Evolutionary conservation across 495 filamentous ascomycete species (phyloP).

Genomic region (Penicillium daleae): DNA sequence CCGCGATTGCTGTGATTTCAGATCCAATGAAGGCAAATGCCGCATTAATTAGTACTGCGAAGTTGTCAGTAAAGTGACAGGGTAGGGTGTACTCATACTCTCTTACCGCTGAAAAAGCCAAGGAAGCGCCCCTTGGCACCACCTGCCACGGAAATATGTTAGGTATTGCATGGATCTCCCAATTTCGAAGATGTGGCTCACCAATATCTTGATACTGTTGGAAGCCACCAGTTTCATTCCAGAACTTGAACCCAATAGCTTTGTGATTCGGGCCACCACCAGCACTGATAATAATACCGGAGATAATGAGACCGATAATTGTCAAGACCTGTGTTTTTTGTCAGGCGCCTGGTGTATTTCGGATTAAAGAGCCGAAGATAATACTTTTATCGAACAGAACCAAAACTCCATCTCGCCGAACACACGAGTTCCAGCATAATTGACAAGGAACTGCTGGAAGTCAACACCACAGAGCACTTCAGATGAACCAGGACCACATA

Average conservation of each 20-base stretch:
- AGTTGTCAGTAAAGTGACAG: not conserved
- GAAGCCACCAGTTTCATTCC: constrained; percentile 30
- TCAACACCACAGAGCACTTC: not conserved
- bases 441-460: constrained; percentile 20
- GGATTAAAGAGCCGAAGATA: not conserved
- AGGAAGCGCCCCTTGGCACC: constrained; percentile 26
- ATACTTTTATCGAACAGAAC: constrained; percentile 30
- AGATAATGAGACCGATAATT: constrained; percentile 56
- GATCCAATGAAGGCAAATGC: constrained; percentile 25
- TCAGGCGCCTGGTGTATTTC: not conserved
- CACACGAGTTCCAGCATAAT: constrained; percentile 25
- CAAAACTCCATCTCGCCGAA: constrained; percentile 36
- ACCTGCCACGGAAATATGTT: constrained; percentile 7
- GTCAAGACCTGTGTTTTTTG: constrained; percentile 21
- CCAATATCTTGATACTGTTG: constrained; percentile 26
- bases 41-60: constrained; percentile 20
- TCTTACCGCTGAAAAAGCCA: constrained; percentile 23
- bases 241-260: constrained; percentile 34
- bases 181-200: not conserved
- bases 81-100: not conserved
- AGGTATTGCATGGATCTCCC: not conserved
- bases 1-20: constrained; percentile 23
- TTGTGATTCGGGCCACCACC: constrained; percentile 46
- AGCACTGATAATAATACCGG: constrained; percentile 66
- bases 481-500: constrained; percentile 8